Base-by-base conservation (phyloP, 2,329 filamentous ascomycete species). In the Aschersonia sp. region DNA sequence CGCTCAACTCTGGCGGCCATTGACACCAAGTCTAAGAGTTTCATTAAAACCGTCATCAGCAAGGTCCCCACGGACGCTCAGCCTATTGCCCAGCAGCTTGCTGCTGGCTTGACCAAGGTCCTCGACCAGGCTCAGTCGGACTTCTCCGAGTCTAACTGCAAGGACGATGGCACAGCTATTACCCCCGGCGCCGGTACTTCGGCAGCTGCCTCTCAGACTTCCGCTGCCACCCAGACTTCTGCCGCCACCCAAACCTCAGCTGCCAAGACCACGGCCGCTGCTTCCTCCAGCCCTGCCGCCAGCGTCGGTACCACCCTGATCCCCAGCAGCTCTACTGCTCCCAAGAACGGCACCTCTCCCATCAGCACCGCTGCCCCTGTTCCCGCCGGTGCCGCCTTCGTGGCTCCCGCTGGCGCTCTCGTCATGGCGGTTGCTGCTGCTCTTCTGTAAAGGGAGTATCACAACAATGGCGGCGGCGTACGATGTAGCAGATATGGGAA, bases 101-200 rank as follows among this genome's bases (percentile, higher is more conserved):
- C 60, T 9, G 45, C 45, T 3, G 50, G 53, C 44, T 54, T 63
- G 43, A 54, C 53, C 38, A 42, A 53, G 40, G 52, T 55, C 32
- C 53, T 63, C 6, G 28, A 43, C 44, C 51, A 55, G n/a, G 53
- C 54, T 42, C 51, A 57, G 48, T 46, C 44, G 20, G 51, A 53
- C 48, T 63, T 63, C 47, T 54, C 52, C 40, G 44, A 55, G n/a
- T 47, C 49, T 30, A 61, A 60, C 56, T 63, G 61, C 53, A 58
- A 58, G 54, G 53, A 59, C 51, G 46, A 47, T 31, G 46, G 45
- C 32, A 45, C 43, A 5, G n/a, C 9, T 42, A 6, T 5, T 9
- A 42, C 49, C 43, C 38, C 40, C 45, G 2, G 20, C 30, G 28
- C 29, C 28, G 12, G 38, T 28, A 20, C 20, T 20, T 20, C 20